These are phyloP conservation scores for Botrytis deweyae DNA, from an alignment of 2,329 filamentous ascomycete species.

Conservation along the genomic window DNA sequence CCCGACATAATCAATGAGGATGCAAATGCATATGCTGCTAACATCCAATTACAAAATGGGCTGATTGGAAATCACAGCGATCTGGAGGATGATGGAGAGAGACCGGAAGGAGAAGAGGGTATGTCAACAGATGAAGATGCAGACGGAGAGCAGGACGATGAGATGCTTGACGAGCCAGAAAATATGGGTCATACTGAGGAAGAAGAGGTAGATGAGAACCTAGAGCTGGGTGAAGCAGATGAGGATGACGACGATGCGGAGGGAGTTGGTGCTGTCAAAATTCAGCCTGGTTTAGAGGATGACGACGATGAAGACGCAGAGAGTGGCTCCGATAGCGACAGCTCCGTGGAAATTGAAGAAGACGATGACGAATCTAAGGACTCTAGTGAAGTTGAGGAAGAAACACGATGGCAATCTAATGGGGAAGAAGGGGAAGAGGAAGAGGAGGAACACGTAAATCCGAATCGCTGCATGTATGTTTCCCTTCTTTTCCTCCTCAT, in stretches of 20 bases:
- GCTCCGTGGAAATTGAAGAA: slow-evolving; percentile 33
- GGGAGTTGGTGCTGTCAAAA: slow-evolving; percentile 40
- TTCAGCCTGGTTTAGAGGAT: slow-evolving; percentile 36
- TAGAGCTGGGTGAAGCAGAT: slow-evolving; percentile 45
- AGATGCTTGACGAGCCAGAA: slow-evolving; percentile 35
- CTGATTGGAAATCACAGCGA: slow-evolving; percentile 33
- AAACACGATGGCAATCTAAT: slow-evolving; percentile 53
- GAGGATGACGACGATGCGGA: slow-evolving; percentile 43
- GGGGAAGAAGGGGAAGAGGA: slow-evolving; percentile 50
- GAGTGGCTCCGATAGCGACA: slow-evolving; percentile 34
- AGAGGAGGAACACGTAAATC: slow-evolving; percentile 52
- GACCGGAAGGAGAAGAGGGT: slow-evolving; percentile 37
- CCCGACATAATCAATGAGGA: slow-evolving; percentile 34
- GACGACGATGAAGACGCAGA: slow-evolving; percentile 44
- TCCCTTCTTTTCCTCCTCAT: not conserved
- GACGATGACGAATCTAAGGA: slow-evolving; percentile 51
- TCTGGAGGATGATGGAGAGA: slow-evolving; percentile 28
- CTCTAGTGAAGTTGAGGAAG: slow-evolving; percentile 60
- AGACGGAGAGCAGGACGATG: slow-evolving; percentile 43
- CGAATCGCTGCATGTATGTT: slow-evolving; percentile 65
- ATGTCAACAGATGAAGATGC: slow-evolving; percentile 37
- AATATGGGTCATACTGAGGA: slow-evolving; percentile 40
- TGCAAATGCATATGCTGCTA: slow-evolving; percentile 39
- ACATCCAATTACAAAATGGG: slow-evolving; percentile 40
- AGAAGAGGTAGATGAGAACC: slow-evolving; percentile 42